phyloP scores from a whole-genome alignment of 169 alveolate genomes.

The Plasmodium inui region DNA sequence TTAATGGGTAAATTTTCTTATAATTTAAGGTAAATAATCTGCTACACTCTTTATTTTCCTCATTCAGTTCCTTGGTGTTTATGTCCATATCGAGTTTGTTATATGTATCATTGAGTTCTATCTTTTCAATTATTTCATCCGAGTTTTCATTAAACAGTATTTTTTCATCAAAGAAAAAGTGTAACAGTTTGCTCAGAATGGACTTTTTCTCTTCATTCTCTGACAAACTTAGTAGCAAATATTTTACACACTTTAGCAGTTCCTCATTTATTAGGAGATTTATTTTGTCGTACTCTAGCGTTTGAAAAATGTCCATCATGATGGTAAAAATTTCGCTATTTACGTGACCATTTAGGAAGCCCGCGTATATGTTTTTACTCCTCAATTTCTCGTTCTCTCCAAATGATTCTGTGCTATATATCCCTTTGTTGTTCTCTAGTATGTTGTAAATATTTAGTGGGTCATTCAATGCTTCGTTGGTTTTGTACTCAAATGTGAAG shows the following conservation, averaged over 20 bases:
- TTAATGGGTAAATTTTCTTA: conserved; percentile 70
- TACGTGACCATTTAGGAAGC: conserved; percentile 11
- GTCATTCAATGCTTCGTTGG: not conserved
- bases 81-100: conserved; percentile 46
- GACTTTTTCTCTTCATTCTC: conserved; percentile 13
- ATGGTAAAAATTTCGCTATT: conserved; percentile 41
- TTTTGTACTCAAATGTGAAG: conserved; percentile 54
- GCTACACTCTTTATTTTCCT: conserved; percentile 53
- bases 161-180: conserved; percentile 48
- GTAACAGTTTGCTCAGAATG: conserved; percentile 23
- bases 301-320: conserved; percentile 39
- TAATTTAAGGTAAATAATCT: conserved; percentile 73
- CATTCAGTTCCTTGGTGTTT: conserved; percentile 14
- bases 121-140: conserved; percentile 65
- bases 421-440: conserved; percentile 33
- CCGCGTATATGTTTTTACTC: conserved; percentile 24
- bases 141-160: conserved; percentile 65
- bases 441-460: conserved; percentile 69
- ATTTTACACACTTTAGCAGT: conserved; percentile 19
- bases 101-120: conserved; percentile 62
- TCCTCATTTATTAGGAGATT: conserved; percentile 52
- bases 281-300: conserved; percentile 59
- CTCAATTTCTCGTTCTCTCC: not conserved
- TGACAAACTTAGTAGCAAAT: not conserved
- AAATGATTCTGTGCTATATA: not conserved